Conservation (phyloP, 1,284 basidiomycete genomes). For the Inonotus hispidus region DNA sequence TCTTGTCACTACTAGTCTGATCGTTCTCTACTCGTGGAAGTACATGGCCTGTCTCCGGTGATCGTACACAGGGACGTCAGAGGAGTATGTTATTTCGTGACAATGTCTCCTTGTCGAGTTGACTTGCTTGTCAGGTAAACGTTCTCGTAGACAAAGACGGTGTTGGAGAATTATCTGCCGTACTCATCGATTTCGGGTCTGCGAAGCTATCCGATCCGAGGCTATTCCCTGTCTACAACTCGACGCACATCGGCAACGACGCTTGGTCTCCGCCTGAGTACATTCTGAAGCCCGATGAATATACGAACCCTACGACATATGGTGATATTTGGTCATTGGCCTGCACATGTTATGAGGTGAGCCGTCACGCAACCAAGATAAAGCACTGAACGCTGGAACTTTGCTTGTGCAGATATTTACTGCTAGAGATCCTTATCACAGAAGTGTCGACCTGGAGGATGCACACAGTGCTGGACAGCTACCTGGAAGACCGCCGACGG, state of each 20-base stretch:
- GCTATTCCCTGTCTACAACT: not conserved
- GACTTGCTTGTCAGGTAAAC: not conserved
- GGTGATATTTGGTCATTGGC: constrained; percentile 14
- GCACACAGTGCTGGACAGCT: not conserved
- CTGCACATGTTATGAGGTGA: constrained; percentile 5
- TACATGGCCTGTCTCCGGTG: not conserved
- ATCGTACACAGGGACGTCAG: constrained; percentile 5
- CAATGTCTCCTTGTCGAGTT: too few relatives aligned
- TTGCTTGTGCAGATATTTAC: not conserved
- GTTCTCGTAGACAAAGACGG: not conserved
- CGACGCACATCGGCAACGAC: not conserved
- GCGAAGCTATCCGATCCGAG: constrained; percentile 1
- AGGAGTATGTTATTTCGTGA: not conserved
- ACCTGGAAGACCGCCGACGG: not conserved
- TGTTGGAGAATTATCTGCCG: not conserved
- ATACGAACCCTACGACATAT: not conserved
- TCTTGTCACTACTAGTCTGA: not conserved
- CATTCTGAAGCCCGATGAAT: not conserved
- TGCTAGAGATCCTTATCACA: not conserved
- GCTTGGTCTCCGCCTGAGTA: constrained; percentile 7
- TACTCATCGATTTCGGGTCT: constrained; percentile 4
- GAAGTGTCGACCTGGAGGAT: not conserved
- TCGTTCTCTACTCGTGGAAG: not conserved
- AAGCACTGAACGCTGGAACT: too few relatives aligned
- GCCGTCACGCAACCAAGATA: too few relatives aligned